Conservation (phyloP, 371 early-diverging fungal species). For the Saksenaea oblongispora region DNA sequence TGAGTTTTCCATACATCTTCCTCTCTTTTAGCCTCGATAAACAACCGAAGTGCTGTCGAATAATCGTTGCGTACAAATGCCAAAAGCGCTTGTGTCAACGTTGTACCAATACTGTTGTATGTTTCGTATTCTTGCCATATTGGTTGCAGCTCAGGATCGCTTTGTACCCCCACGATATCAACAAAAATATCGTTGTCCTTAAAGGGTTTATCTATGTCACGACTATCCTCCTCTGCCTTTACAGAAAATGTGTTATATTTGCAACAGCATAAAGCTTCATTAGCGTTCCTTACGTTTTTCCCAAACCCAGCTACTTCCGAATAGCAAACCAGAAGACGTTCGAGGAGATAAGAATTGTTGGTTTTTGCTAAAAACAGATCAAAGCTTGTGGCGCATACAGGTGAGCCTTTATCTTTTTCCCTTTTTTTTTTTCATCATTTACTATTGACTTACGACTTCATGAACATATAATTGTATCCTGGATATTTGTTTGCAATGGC, state of each 20-base stretch:
- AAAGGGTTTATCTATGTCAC: background rate
- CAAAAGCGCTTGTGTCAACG: constrained; percentile 16
- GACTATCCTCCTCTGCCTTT: background rate
- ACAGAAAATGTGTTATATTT: background rate
- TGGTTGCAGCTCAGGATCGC: constrained; percentile 9
- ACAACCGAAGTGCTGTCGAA: constrained; percentile 14
- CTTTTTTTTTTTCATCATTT: background rate
- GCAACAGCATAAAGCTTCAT: background rate
- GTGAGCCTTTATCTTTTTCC: no score
- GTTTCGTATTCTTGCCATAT: constrained; percentile 29
- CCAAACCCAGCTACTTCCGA: background rate
- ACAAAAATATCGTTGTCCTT: background rate
- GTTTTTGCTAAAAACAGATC: constrained; percentile 20
- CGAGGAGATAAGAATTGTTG: constrained; percentile 8
- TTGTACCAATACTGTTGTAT: constrained; percentile 16
- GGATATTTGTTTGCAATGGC: background rate
- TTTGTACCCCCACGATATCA: background rate
- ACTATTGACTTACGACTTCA: constrained; percentile 24
- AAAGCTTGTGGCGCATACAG: background rate
- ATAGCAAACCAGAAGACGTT: constrained; percentile 12
- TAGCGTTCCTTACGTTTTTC: background rate
- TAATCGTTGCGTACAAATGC: constrained; percentile 21
- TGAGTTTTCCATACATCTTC: constrained; percentile 39
- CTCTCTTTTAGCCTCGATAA: constrained; percentile 27
- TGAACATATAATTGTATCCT: constrained; percentile 26